These are phyloP conservation scores for Pecoramyces ruminantium DNA, from an alignment of 192 early-diverging fungal genomes.

Conservation along the genomic window DNA sequence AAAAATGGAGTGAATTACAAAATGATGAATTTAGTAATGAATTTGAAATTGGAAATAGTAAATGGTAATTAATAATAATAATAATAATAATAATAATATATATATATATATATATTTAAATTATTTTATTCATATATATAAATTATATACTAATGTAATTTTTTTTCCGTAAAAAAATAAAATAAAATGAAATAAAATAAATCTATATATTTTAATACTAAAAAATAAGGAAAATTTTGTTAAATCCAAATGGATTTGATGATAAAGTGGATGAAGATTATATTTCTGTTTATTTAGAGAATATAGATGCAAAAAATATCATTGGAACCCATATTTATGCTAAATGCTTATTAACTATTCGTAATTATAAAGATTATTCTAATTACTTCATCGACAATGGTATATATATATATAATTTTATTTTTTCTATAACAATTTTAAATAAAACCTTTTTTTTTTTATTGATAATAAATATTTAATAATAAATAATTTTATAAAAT, in stretches of 20 bases:
- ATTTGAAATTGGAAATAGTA: not conserved
- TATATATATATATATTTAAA: too few relatives aligned
- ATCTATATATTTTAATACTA: not conserved
- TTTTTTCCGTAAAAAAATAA: too few relatives aligned
- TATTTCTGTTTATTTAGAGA: not conserved
- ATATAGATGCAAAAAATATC: too few relatives aligned
- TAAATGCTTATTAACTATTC: not conserved
- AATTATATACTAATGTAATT: too few relatives aligned
- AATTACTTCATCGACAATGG: not conserved
- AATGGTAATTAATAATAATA: not conserved
- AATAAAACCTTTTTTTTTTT: too few relatives aligned
- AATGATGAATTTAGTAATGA: not conserved
- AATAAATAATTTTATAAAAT: too few relatives aligned
- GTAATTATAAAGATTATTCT: not conserved
- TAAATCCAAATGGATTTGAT: not conserved
- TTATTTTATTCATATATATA: too few relatives aligned
- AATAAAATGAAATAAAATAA: not conserved
- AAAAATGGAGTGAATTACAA: too few relatives aligned
- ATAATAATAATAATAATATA: too few relatives aligned
- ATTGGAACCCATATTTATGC: not conserved
- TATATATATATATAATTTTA: not conserved
- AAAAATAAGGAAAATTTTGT: not conserved
- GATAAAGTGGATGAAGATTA: not conserved
- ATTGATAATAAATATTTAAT: too few relatives aligned
- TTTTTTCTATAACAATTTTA: too few relatives aligned